Evolutionary conservation across 257 asterid genomes (phyloP).

Genomic region (Gardenia jasminoides): DNA sequence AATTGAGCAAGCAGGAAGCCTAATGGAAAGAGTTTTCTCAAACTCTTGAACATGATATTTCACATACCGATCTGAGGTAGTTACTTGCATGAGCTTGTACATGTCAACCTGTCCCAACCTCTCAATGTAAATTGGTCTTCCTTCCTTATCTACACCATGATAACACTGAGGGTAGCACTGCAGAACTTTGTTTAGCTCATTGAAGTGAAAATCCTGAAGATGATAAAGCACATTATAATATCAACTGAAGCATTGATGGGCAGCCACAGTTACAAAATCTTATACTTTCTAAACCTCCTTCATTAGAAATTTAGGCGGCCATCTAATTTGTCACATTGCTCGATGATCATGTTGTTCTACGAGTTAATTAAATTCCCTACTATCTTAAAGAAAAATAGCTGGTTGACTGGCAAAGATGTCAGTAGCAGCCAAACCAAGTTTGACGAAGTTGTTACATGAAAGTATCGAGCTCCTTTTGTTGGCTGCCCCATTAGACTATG

Average conservation of each 20-base stretch:
- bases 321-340: background rate
- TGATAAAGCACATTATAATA: slow-evolving; percentile 2
- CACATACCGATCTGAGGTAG: slow-evolving; percentile 46
- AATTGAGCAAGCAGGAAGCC: slow-evolving; percentile 60
- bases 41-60: slow-evolving; percentile 48
- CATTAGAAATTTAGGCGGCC: background rate
- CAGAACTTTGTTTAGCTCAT: slow-evolving; percentile 39
- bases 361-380: background rate
- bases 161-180: slow-evolving; percentile 59
- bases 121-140: slow-evolving; percentile 57
- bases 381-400: background rate
- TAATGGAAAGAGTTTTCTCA: slow-evolving; percentile 44
- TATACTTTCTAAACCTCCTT: background rate
- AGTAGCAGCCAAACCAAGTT: background rate
- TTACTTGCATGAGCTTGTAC: slow-evolving; percentile 43
- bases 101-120: slow-evolving; percentile 50
- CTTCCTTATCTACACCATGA: slow-evolving; percentile 55
- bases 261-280: background rate
- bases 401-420: background rate
- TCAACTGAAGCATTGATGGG: background rate
- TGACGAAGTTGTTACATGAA: background rate
- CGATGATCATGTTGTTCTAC: background rate
- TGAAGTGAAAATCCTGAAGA: slow-evolving; percentile 41
- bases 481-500: background rate
- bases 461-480: background rate